A percentile compares a stretch with the other conserved stretches of the same genome.
Conservation (phyloP, 495 filamentous ascomycete genomes). For the Aspergillus haitiensis region DNA sequence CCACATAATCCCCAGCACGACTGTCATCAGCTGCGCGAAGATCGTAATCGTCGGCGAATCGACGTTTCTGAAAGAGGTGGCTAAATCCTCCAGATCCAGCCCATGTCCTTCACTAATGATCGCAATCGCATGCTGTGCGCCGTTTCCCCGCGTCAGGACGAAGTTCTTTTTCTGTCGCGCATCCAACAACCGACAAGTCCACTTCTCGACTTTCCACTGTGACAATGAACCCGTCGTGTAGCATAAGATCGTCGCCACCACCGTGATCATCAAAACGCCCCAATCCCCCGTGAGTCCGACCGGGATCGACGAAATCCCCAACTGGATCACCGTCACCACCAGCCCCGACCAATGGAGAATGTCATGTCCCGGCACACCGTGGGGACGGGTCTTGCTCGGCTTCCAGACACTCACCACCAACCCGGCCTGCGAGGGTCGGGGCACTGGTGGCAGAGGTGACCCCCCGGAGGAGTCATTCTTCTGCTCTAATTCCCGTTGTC, state of each 20-base stretch:
- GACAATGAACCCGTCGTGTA: conserved; percentile 35
- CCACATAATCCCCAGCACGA: conserved; percentile 39
- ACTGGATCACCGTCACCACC: conserved; percentile 39
- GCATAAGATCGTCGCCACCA: conserved; percentile 38
- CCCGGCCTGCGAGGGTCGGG: conserved; percentile 22
- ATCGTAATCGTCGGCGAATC: conserved; percentile 20
- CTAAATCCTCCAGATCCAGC: conserved; percentile 51
- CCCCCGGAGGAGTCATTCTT: background rate
- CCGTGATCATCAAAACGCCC: conserved; percentile 46
- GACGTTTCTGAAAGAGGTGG: conserved; percentile 26
- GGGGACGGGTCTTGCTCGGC: conserved; percentile 8
- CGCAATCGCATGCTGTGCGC: conserved; percentile 44
- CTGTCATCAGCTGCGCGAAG: conserved; percentile 14
- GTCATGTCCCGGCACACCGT: conserved; percentile 25
- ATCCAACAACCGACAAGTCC: conserved; percentile 38
- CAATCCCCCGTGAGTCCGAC: conserved; percentile 42
- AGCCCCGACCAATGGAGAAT: conserved; percentile 39
- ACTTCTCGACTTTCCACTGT: conserved; percentile 56
- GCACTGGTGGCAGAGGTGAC: background rate
- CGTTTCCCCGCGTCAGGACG: conserved; percentile 47
- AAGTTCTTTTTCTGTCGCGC: conserved; percentile 28
- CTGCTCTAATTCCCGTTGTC: conserved; percentile 11
- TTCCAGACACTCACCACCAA: conserved; percentile 24
- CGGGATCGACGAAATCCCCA: conserved; percentile 49
- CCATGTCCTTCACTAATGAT: conserved; percentile 37